Conservation (phyloP, 169 alveolate species). For the Babesia microti region DNA sequence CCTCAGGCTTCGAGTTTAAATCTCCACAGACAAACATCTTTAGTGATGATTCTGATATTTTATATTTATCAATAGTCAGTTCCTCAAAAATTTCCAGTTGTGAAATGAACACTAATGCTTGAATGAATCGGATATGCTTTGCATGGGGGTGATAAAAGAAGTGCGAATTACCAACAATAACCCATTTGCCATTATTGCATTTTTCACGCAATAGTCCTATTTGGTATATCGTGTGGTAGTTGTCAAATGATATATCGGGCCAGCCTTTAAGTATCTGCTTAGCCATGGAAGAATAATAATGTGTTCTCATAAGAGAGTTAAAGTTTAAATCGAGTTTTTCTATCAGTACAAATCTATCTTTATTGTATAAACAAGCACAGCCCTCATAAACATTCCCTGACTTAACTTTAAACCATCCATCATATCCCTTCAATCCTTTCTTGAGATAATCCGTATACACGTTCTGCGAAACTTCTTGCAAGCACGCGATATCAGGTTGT, state of each 20-base stretch:
- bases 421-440: conserved; percentile 14
- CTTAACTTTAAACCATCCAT: conserved; percentile 35
- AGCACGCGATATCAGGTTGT: conserved; percentile 28
- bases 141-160: conserved; percentile 40
- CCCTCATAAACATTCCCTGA: conserved; percentile 30
- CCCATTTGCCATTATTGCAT: conserved; percentile 4
- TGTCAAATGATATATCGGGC: conserved; percentile 18
- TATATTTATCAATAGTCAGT: conserved; percentile 3
- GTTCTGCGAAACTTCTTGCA: conserved; percentile 35
- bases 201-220: conserved; percentile 14
- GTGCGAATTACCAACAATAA: conserved; percentile 38
- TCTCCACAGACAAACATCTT: conserved; percentile 37
- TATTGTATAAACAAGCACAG: conserved; percentile 21
- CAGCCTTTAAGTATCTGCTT: background rate
- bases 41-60: conserved; percentile 14
- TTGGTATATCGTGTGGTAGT: conserved; percentile 41
- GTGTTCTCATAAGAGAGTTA: conserved; percentile 13
- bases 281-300: conserved; percentile 5
- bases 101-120: conserved; percentile 26
- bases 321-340: conserved; percentile 17
- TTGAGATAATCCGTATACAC: conserved; percentile 29
- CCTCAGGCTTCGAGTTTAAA: conserved; percentile 28
- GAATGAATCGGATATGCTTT: conserved; percentile 33
- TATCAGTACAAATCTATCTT: conserved; percentile 6
- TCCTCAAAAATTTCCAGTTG: conserved; percentile 28